These are phyloP conservation scores for Starmerella apis DNA, from an alignment of 805 yeast genomes.

Conservation along the genomic window DNA sequence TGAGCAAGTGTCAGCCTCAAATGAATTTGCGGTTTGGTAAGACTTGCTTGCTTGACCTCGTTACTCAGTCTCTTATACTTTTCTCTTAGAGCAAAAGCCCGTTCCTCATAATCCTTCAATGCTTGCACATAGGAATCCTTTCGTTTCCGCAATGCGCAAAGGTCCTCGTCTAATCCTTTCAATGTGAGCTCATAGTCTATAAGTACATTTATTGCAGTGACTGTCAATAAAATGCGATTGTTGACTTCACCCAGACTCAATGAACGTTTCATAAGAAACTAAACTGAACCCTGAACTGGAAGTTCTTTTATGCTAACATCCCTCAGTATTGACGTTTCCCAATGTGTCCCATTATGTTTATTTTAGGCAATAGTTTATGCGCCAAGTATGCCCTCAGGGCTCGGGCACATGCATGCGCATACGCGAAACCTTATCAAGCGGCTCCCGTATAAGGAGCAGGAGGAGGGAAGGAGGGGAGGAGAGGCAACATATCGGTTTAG, in stretches of 20 bases:
- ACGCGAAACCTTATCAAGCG: background rate
- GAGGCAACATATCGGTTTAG: background rate
- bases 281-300: background rate
- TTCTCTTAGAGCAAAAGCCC: background rate
- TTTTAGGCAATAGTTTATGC: background rate
- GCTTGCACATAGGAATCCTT: background rate
- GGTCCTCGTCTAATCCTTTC: background rate
- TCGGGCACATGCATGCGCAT: background rate
- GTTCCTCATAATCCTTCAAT: background rate
- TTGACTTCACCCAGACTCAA: constrained; percentile 1
- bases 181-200: constrained; percentile 1
- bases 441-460: background rate
- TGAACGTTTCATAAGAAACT: background rate
- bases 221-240: background rate
- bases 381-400: background rate
- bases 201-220: background rate
- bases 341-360: background rate
- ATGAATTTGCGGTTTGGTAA: background rate
- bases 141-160: background rate
- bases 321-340: background rate
- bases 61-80: background rate
- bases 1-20: background rate
- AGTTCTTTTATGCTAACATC: background rate
- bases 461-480: background rate
- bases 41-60: background rate